A percentile compares a stretch with the other conserved stretches of the same genome.
These are phyloP conservation scores for Cercospora zeina DNA, from an alignment of 2,329 filamentous ascomycete genomes.

Conservation along the genomic window DNA sequence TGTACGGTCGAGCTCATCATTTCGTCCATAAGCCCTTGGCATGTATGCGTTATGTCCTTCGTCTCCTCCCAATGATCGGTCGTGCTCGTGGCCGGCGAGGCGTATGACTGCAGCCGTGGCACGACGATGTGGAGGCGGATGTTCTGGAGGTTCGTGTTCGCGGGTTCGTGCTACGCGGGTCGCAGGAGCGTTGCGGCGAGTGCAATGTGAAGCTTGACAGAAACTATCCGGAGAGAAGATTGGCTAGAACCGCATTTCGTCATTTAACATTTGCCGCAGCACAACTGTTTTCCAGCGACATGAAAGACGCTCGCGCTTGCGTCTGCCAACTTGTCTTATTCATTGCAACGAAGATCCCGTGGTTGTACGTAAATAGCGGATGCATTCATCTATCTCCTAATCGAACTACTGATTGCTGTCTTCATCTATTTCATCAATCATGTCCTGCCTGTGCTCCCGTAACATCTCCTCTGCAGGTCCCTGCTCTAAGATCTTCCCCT, in stretches of 20 bases:
- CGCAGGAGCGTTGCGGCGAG: not conserved
- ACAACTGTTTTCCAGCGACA: not conserved
- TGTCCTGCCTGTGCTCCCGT: constrained; percentile 11
- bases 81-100: not conserved
- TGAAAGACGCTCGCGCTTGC: too few relatives aligned
- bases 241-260: not conserved
- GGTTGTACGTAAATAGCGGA: not conserved
- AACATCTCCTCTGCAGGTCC: constrained; percentile 39
- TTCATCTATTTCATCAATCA: constrained; percentile 22
- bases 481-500: constrained; percentile 50
- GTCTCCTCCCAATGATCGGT: not conserved
- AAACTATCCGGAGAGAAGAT: not conserved
- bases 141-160: not conserved
- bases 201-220: not conserved
- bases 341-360: not conserved
- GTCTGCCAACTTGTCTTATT: not conserved
- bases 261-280: not conserved
- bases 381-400: not conserved
- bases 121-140: not conserved
- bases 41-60: not conserved
- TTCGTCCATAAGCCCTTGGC: not conserved
- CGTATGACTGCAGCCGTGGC: not conserved
- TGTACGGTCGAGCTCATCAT: too few relatives aligned
- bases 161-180: not conserved
- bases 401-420: not conserved